Percentiles rank a stretch among this genome's conserved stretches.
Evolutionary conservation across 2,329 filamentous ascomycete genomes (phyloP).

Genomic region (Arthrobotrys iridis): DNA sequence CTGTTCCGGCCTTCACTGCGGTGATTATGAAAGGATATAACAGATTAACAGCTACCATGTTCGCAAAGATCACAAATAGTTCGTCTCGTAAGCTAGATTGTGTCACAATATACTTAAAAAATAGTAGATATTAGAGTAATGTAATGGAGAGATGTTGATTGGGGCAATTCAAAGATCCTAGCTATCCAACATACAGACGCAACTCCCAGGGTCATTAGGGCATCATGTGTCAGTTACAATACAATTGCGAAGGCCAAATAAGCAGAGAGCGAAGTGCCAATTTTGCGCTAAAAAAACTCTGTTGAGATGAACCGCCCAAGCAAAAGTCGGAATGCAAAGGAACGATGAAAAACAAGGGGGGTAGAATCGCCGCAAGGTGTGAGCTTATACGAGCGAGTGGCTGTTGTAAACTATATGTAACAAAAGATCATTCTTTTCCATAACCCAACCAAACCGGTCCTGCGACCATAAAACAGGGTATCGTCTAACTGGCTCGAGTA

Average conservation of each 20-base stretch:
- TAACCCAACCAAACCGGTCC: slow-evolving; percentile 22
- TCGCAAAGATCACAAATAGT: too few species aligned
- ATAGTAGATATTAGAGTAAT: background rate
- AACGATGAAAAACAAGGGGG: background rate
- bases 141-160: background rate
- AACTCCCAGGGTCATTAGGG: background rate
- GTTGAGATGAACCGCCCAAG: slow-evolving; percentile 23
- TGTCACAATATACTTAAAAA: background rate
- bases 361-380: too few species aligned
- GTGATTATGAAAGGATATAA: too few species aligned
- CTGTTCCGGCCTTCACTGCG: too few species aligned
- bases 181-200: background rate
- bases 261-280: background rate
- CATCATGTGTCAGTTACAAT: background rate
- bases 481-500: slow-evolving; percentile 45
- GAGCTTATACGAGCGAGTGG: background rate
- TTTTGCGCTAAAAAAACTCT: slow-evolving; percentile 8
- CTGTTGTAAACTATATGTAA: background rate
- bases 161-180: background rate
- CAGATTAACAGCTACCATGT: too few species aligned
- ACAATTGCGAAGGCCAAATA: background rate
- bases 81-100: slow-evolving; percentile 18
- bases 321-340: background rate
- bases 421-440: slow-evolving; percentile 17
- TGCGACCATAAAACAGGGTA: slow-evolving; percentile 43